phyloP scores from a whole-genome alignment of 2,329 filamentous ascomycete genomes.

The Tolypocladium ovalisporum region DNA sequence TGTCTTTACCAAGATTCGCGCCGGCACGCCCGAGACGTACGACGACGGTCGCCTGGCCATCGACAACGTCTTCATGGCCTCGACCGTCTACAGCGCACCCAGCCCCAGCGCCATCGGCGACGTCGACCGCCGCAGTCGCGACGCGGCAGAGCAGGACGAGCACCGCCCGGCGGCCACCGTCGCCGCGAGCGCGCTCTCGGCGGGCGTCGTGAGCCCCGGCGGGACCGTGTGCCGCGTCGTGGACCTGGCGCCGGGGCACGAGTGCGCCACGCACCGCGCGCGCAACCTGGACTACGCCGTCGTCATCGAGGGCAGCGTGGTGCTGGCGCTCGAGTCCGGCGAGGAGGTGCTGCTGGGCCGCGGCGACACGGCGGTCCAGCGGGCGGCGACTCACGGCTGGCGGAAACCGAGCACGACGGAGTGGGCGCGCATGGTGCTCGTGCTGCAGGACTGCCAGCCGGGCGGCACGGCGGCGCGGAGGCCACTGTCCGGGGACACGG shows the following conservation, averaged over 20 bases:
- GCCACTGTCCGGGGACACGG: neutral
- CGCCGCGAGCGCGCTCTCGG: constrained; percentile 16
- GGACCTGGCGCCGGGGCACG: constrained; percentile 32
- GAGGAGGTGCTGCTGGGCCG: constrained; percentile 31
- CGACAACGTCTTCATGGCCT: constrained; percentile 30
- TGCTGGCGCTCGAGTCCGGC: constrained; percentile 40
- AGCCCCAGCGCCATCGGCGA: constrained; percentile 24
- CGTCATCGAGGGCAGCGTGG: constrained; percentile 41
- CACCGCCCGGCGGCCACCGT: constrained; percentile 12
- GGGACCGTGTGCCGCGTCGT: constrained; percentile 35
- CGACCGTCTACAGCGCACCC: constrained; percentile 17
- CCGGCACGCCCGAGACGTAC: constrained; percentile 10
- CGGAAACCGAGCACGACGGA: constrained; percentile 33
- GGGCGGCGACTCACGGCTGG: constrained; percentile 45
- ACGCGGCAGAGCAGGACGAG: neutral
- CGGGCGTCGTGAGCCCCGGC: constrained; percentile 15
- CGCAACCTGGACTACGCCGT: constrained; percentile 44
- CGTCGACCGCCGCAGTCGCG: constrained; percentile 20
- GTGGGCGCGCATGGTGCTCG: constrained; percentile 35
- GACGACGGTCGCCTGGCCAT: constrained; percentile 24
- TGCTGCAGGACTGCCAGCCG: constrained; percentile 24
- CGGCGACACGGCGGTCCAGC: constrained; percentile 45
- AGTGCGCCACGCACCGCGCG: constrained; percentile 36
- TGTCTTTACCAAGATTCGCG: constrained; percentile 8
- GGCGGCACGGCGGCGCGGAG: neutral